Evolutionary conservation across 352 stramenopile genomes (phyloP).

Genomic region (Globisporangium orthogonon): DNA sequence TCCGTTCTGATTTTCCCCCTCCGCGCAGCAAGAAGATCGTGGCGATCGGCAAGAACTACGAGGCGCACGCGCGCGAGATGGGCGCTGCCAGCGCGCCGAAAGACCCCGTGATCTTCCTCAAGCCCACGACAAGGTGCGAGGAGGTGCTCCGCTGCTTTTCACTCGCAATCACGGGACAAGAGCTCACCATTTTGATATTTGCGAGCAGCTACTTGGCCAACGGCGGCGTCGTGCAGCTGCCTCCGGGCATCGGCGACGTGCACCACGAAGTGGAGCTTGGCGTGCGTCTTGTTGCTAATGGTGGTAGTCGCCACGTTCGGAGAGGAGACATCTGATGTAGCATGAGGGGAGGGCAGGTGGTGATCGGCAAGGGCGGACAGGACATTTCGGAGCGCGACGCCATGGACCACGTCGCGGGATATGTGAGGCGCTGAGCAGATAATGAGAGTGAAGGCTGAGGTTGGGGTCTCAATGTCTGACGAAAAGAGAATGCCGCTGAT

Average conservation of each 20-base stretch:
- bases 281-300: conserved; percentile 17
- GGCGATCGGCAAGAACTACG: conserved; percentile 84
- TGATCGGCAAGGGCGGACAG: conserved; percentile 59
- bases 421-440: conserved; percentile 20
- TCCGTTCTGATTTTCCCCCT: no score
- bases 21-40: conserved; percentile 70
- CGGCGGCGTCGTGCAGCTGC: conserved; percentile 51
- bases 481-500: no score
- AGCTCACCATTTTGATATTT: background rate
- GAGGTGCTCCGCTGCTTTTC: no score
- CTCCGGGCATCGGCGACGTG: conserved; percentile 62
- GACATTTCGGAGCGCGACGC: conserved; percentile 55
- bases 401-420: conserved; percentile 67
- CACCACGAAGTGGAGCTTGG: conserved; percentile 85
- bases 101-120: conserved; percentile 77
- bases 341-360: conserved; percentile 24
- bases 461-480: background rate
- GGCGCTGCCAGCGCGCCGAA: conserved; percentile 51
- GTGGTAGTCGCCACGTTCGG: background rate
- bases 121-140: conserved; percentile 54
- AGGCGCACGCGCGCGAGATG: conserved; percentile 78
- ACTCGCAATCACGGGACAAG: background rate
- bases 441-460: no score
- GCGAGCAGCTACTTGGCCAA: conserved; percentile 49
- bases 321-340: background rate